These are phyloP conservation scores for Acacia crassicarpa DNA, from an alignment of 306 rosid species.

Conservation along the genomic window DNA sequence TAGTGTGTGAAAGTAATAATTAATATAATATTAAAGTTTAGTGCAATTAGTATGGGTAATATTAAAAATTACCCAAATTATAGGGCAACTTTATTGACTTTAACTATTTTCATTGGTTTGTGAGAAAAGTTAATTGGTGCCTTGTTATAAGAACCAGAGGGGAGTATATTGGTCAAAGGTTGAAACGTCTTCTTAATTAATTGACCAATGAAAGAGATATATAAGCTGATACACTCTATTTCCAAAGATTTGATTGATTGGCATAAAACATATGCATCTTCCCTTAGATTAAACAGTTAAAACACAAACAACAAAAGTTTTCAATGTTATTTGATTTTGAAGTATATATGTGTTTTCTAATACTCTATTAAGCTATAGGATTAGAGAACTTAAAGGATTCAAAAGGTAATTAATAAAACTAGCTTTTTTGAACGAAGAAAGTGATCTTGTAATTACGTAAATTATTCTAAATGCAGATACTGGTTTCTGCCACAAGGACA, in stretches of 20 bases:
- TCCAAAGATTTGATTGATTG: background rate
- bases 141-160: too few relatives aligned
- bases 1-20: too few relatives aligned
- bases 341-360: background rate
- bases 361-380: background rate
- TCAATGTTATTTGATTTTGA: background rate
- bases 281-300: background rate
- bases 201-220: constrained; percentile 1
- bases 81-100: too few relatives aligned
- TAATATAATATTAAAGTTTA: too few relatives aligned
- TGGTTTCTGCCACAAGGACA: background rate
- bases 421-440: background rate
- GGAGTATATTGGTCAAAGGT: too few relatives aligned
- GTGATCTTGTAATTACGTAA: background rate
- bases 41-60: too few relatives aligned
- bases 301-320: background rate
- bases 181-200: constrained; percentile 15
- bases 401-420: background rate
- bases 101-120: too few relatives aligned
- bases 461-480: background rate
- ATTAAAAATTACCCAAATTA: too few relatives aligned
- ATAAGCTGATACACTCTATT: background rate
- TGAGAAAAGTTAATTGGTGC: too few relatives aligned
- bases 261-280: background rate
- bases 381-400: background rate